These are phyloP conservation scores for Podaxis rugospora DNA, from an alignment of 768 basidiomycete species.

Conservation along the genomic window DNA sequence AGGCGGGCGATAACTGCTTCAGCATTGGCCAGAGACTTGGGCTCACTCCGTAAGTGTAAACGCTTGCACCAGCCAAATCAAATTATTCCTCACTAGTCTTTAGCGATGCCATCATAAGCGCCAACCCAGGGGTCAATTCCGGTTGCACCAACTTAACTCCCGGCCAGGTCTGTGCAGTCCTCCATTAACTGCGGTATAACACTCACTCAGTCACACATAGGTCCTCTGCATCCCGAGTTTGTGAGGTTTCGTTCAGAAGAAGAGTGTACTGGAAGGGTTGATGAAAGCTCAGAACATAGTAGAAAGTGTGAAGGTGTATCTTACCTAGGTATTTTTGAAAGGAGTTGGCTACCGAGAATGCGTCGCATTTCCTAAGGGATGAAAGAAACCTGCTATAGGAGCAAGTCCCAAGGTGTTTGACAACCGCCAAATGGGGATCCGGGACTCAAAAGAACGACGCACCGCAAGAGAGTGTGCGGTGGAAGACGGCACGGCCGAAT, in stretches of 20 bases:
- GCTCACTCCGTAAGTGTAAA: background rate
- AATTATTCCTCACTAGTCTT: background rate
- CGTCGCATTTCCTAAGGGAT: background rate
- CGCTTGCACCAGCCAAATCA: no score
- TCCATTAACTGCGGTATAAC: background rate
- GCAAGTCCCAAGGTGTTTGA: background rate
- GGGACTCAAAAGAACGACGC: background rate
- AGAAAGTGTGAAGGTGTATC: background rate
- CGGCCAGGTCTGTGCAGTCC: background rate
- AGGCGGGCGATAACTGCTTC: background rate
- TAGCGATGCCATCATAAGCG: background rate
- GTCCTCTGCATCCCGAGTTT: background rate
- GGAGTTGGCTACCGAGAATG: background rate
- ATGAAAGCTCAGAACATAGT: background rate
- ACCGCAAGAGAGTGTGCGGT: background rate
- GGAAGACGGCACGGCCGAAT: background rate
- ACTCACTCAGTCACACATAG: background rate
- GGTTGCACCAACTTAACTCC: background rate
- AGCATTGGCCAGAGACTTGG: background rate
- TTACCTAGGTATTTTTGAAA: background rate
- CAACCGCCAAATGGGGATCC: background rate
- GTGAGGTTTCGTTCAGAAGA: no score
- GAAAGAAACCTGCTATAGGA: background rate
- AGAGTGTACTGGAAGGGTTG: background rate
- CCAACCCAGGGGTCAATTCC: background rate